These are phyloP conservation scores for Jamesozyma piceae DNA, from an alignment of 805 yeast species.

Conservation along the genomic window DNA sequence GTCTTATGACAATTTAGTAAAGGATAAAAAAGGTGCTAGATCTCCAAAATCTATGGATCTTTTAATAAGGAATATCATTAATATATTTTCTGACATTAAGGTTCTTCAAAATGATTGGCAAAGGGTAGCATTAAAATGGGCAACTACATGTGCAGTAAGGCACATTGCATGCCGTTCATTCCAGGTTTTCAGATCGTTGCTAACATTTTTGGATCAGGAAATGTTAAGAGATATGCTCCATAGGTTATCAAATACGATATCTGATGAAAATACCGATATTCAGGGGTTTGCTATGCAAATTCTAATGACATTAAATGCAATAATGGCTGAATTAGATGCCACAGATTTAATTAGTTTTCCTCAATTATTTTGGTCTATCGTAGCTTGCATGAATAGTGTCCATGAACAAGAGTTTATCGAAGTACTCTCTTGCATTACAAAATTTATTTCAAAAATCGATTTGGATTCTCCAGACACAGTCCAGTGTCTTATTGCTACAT, in stretches of 20 bases:
- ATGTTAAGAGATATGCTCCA: slow-evolving; percentile 94
- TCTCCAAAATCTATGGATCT: slow-evolving; percentile 82
- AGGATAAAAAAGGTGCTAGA: slow-evolving; percentile 67
- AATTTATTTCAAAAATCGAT: slow-evolving; percentile 79
- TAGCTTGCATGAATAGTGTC: slow-evolving; percentile 80
- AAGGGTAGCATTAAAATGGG: slow-evolving; percentile 76
- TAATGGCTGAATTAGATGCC: slow-evolving; percentile 75
- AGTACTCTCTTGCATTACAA: slow-evolving; percentile 69
- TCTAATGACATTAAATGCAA: slow-evolving; percentile 87
- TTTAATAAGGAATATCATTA: slow-evolving; percentile 53
- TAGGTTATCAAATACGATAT: slow-evolving; percentile 81
- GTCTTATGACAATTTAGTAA: slow-evolving; percentile 78
- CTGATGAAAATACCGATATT: slow-evolving; percentile 81
- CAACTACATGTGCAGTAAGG: slow-evolving; percentile 93
- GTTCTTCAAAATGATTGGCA: slow-evolving; percentile 77
- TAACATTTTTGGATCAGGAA: slow-evolving; percentile 71
- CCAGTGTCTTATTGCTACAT: slow-evolving; percentile 69
- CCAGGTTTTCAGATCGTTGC: slow-evolving; percentile 77
- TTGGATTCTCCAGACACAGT: slow-evolving; percentile 79
- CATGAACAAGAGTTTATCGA: slow-evolving; percentile 93
- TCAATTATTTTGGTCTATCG: slow-evolving; percentile 89
- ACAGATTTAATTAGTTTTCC: slow-evolving; percentile 79
- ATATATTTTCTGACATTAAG: slow-evolving; percentile 43
- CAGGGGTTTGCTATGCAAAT: slow-evolving; percentile 97
- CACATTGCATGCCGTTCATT: slow-evolving; percentile 96